Evolutionary conservation across 768 basidiomycete genomes (phyloP), one percentile per base, ranked within the genome.

Genomic region (Pisolithus sp.): DNA sequence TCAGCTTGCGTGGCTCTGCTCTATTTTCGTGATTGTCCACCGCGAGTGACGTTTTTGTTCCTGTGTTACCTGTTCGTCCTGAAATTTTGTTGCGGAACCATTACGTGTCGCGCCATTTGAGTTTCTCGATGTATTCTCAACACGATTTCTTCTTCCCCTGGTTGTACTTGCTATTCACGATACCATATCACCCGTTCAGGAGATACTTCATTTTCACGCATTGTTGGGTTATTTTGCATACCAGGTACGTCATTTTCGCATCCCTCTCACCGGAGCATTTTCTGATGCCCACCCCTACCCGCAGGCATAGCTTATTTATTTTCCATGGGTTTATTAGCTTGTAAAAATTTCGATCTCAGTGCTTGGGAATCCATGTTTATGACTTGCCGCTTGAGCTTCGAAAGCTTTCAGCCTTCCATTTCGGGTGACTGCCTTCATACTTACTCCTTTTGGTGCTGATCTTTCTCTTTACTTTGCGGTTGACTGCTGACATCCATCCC

Each of bases 391-490:
- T 26, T 12, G 40, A 20, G 46, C 24, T 26, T 28, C 23, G 24
- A 41, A 48, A 40, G 26, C 26, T 46, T 57, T 63, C 57, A 54
- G 53, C 47, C 50, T 48, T 63, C 66, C 57, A 58, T 59, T 64
- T 64, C 21, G 57, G 63, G 66, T 53, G 56, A 58, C 59, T 68
- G 13, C 55, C 47, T 67, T 69, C 50, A 62, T 54, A n/a, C 48
- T 21, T 69, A 41, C 68, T 37, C 46, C 18, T 54, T 62, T 50
- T 53, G 42, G 54, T 49, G 23, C 50, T 56, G 37, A 57, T 55
- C 52, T 53, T 55, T 64, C 46, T 10, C 44, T 40, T 30, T 15
- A 13, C 45, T 38, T 39, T 15, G 20, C 42, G 9, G 18, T 48
- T 31, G 13, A 34, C 37, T 23, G 38, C 48, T 62, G 51, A 50